Evolutionary conservation across 2,329 filamentous ascomycete genomes (phyloP).

Genomic region (Fusarium sp.): DNA sequence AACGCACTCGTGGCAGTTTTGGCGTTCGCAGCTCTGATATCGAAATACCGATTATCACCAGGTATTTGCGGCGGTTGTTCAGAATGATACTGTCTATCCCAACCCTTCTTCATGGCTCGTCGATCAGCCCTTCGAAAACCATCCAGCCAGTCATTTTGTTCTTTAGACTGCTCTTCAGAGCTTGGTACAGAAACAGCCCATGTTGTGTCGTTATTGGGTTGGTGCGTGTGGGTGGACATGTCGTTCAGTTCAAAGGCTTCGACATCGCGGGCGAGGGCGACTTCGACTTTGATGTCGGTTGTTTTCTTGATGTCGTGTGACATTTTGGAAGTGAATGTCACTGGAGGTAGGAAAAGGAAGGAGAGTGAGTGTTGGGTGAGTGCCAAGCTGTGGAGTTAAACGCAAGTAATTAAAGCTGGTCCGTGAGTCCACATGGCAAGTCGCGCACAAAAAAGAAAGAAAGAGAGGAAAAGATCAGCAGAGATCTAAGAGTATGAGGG

Average conservation of each 20-base stretch:
- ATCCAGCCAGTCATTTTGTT: slow-evolving; percentile 37
- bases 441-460: not conserved
- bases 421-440: slow-evolving; percentile 23
- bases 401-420: slow-evolving; percentile 30
- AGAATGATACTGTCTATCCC: slow-evolving; percentile 38
- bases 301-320: slow-evolving; percentile 32
- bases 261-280: slow-evolving; percentile 33
- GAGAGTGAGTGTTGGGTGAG: not conserved
- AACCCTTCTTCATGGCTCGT: slow-evolving; percentile 35
- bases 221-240: slow-evolving; percentile 7
- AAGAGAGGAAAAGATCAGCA: slow-evolving; percentile 19
- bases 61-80: slow-evolving; percentile 23
- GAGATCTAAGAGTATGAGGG: not conserved
- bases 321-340: not conserved
- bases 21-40: slow-evolving; percentile 69
- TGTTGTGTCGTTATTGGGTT: slow-evolving; percentile 1
- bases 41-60: slow-evolving; percentile 60
- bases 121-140: slow-evolving; percentile 40
- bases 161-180: slow-evolving; percentile 8
- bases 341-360: not conserved
- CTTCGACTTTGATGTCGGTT: slow-evolving; percentile 36
- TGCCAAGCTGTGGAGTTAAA: slow-evolving; percentile 27
- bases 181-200: slow-evolving; percentile 29
- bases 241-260: slow-evolving; percentile 32
- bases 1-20: slow-evolving; percentile 82